Evolutionary conservation across 345 rosid species (phyloP), one percentile per base, ranked within the genome.

Genomic region (Hibiscus mutabilis): DNA sequence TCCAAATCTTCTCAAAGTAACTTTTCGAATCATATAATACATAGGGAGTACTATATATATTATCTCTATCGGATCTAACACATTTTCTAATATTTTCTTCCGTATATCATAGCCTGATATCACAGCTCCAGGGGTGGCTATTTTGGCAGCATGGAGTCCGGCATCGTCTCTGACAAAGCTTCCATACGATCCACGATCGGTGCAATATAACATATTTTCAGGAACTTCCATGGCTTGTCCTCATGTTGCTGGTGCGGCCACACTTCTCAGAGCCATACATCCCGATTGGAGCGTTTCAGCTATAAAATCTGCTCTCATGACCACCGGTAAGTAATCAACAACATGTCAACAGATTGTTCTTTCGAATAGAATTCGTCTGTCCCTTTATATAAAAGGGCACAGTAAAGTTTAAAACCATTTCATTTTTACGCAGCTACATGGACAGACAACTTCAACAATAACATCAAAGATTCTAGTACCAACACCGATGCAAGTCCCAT

Each of bases 211-310:
- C 27, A 3, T 90, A 0, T 6, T 47, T 5, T 79, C 96, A 0
- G 98, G 98, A 62, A 94, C 98, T 74, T 94, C 98, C 2, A 94
- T 94, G 98, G 76, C 98, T 58, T 82, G 87, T 73, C 97, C 98
- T 73, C 98, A 94, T 79, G 96, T 91, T 19, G 81, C 96, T 9
- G 97, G 84, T 16, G 80, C 79, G 5, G 90, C 85, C 9, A 88
- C 91, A 21, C 95, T 91, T 60, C 87, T 91, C 60, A 88, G 69
- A 83, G 91, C 93, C 29, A 75, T 84, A 27, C 89, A 91, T 70
- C 97, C 96, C 0, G 42, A 73, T 1, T 94, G 98, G 97, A 94
- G 93, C 84, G 69, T 82, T 58, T 91, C 97, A 24, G 97, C 97
- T 12, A 81, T 94, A 76, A 80, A 92, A 84, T 91, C 98, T 16